Conservation (phyloP, 495 filamentous ascomycete species). For the Tuber indicum region DNA sequence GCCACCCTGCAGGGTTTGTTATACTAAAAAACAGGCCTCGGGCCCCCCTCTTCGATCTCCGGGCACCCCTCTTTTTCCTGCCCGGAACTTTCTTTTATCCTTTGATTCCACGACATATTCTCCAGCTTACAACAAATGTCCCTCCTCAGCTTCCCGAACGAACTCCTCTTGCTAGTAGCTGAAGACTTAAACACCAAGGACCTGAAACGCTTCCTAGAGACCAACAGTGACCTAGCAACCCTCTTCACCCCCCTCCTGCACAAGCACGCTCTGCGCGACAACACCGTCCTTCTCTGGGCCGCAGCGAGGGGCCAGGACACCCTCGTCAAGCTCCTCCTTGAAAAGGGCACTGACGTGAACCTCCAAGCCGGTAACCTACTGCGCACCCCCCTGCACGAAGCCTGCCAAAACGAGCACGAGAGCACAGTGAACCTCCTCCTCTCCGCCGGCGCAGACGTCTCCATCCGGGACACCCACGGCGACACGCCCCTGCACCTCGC, state of each 20-base stretch:
- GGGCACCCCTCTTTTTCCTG: background rate
- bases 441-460: background rate
- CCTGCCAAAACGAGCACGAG: slow-evolving; percentile 2
- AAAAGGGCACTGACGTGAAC: slow-evolving; percentile 16
- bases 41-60: background rate
- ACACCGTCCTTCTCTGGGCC: background rate
- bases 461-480: background rate
- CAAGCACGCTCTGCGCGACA: slow-evolving; percentile 6
- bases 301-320: background rate
- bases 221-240: slow-evolving; percentile 12
- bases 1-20: background rate
- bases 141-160: slow-evolving; percentile 18
- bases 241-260: slow-evolving; percentile 21
- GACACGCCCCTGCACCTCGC: slow-evolving; percentile 8
- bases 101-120: background rate
- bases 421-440: background rate
- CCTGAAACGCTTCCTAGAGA: slow-evolving; percentile 23
- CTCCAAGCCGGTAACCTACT: slow-evolving; percentile 6
- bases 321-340: slow-evolving; percentile 17
- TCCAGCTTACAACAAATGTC: slow-evolving; percentile 10
- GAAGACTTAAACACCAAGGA: slow-evolving; percentile 6
- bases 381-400: slow-evolving; percentile 31
- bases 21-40: background rate
- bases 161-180: slow-evolving; percentile 21
- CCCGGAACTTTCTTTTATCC: background rate